phyloP scores from a whole-genome alignment of 192 early-diverging fungal genomes.

The Neocallimastix lanati region DNA sequence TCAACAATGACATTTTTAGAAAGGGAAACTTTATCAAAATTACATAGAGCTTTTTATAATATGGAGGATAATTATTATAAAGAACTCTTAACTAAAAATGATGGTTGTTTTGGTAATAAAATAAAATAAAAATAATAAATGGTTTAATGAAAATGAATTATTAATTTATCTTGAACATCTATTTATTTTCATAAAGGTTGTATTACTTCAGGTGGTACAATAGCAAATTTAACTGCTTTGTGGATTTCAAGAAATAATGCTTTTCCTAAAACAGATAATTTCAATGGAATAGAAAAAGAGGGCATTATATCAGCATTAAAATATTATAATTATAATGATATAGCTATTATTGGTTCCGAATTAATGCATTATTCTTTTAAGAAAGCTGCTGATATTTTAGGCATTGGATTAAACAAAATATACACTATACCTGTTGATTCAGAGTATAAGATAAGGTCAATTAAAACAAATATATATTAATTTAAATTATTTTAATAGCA shows the following conservation, averaged over 20 bases:
- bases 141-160: no score
- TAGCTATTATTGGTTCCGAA: conserved; percentile 20
- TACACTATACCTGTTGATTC: conserved; percentile 19
- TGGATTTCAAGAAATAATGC: conserved; percentile 36
- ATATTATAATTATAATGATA: conserved; percentile 23
- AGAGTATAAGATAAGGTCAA: conserved; percentile 18
- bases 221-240: conserved; percentile 38
- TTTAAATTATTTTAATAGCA: no score
- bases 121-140: not conserved
- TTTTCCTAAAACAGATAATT: no score
- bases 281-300: conserved; percentile 22
- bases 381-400: no score
- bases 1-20: conserved; percentile 28
- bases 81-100: conserved; percentile 14
- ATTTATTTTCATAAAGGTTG: not conserved
- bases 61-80: conserved; percentile 15
- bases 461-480: no score
- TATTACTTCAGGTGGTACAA: conserved; percentile 23
- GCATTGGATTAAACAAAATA: conserved; percentile 29
- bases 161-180: not conserved
- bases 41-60: conserved; percentile 26
- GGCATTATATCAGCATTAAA: conserved; percentile 19
- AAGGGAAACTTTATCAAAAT: no score
- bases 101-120: not conserved
- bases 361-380: conserved; percentile 41